Evolutionary conservation across 2,329 filamentous ascomycete species (phyloP), one percentile per base, ranked within the genome.

Genomic region (Penicillium sp.): DNA sequence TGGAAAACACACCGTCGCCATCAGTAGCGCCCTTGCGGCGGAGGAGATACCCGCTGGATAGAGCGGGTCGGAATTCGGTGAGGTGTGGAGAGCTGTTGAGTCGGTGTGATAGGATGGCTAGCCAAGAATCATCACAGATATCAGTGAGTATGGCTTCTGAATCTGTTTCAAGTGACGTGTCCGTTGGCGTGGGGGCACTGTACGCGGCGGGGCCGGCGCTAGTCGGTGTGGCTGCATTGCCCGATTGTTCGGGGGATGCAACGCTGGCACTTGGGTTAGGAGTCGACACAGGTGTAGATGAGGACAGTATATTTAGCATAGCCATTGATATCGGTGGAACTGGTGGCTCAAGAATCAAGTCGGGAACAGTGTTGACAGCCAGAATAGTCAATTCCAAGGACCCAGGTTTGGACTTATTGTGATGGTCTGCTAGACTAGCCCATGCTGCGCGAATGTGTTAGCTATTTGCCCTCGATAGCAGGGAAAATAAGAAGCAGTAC

Each of bases 71-170:
- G 61, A 73, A 74, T 49, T 77, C 74, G 8, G 73, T 73, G 35
- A 78, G 61, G 44, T 73, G 74, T 0, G 69, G 67, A 4, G 75
- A 74, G 54, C 69, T 73, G 55, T 76, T 76, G 33, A 77, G 62
- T 28, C 73, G 77, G 62, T 82, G 80, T 0, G 78, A 79, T 54
- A 87, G 74, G 19, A 85, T 75, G 8, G 85, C 70, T 31, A 76
- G 78, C 82, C 83, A 87, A 0, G 81, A 81, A 59, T 87, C 84
- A 64, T 87, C 84, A 22, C 77, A 78, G 17, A 80, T 69, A 62
- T 87, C 84, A 37, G 83, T 70, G 11, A 87, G 77, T 10, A 81
- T 75, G 2, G 82, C 79, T 48, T 87, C 84, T 0, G 78, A 76
- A 55, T 87, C 84, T 25, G 76, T 58, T 69, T 81, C 69, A 22